Conservation (phyloP, 352 stramenopile genomes). For the Globisporangium cederbergense region DNA sequence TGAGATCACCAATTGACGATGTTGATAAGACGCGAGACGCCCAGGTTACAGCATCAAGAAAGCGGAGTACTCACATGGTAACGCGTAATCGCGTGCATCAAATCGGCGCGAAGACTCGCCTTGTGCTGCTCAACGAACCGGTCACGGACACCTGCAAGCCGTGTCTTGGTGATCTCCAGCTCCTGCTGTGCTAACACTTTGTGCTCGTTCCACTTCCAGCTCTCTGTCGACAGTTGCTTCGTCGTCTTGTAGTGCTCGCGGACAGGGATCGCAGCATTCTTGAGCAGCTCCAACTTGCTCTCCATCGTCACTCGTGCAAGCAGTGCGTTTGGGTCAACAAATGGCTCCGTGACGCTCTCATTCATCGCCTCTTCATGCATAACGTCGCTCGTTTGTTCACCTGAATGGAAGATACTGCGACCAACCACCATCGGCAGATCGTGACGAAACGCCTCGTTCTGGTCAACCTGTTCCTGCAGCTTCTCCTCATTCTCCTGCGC, state of each 20-base stretch:
- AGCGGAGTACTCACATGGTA: slow-evolving; percentile 36
- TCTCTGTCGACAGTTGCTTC: slow-evolving; percentile 42
- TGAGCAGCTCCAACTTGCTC: slow-evolving; percentile 63
- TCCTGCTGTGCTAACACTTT: slow-evolving; percentile 50
- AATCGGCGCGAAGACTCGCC: slow-evolving; percentile 30
- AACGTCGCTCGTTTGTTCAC: not conserved
- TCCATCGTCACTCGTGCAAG: slow-evolving; percentile 53
- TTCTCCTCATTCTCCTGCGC: slow-evolving; percentile 20
- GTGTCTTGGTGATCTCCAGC: slow-evolving; percentile 48
- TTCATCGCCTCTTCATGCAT: not conserved
- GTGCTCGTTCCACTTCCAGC: slow-evolving; percentile 58
- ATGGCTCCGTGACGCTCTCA: slow-evolving; percentile 19
- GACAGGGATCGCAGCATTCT: slow-evolving; percentile 39
- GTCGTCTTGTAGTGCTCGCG: slow-evolving; percentile 58
- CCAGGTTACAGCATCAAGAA: not conserved
- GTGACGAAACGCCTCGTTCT: slow-evolving; percentile 26
- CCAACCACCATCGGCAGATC: slow-evolving; percentile 62
- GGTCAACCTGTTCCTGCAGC: slow-evolving; percentile 28
- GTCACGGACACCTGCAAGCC: slow-evolving; percentile 50
- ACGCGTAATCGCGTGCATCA: slow-evolving; percentile 39
- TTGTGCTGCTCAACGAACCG: slow-evolving; percentile 53
- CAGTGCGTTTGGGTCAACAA: slow-evolving; percentile 33
- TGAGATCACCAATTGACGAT: slow-evolving; percentile 12
- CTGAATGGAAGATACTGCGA: slow-evolving; percentile 40
- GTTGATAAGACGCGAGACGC: not conserved